phyloP scores from a whole-genome alignment of 2,329 filamentous ascomycete species.

The Onygenales sp. region DNA sequence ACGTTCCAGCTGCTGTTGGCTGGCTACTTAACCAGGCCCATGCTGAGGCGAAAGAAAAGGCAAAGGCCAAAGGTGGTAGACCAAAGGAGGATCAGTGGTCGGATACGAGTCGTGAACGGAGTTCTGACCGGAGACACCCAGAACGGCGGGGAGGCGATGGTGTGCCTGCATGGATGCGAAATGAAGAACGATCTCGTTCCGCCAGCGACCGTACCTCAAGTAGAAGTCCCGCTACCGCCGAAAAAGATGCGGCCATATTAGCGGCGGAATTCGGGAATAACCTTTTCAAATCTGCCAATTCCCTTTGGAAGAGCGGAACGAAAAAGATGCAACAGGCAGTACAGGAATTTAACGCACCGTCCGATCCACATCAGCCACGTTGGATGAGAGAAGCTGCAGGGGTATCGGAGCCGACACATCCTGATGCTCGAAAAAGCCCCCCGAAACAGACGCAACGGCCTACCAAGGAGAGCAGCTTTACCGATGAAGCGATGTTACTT shows the following conservation, averaged over 20 bases:
- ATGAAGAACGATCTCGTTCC: constrained; percentile 35
- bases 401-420: constrained; percentile 10
- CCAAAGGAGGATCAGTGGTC: constrained; percentile 2
- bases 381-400: constrained; percentile 75
- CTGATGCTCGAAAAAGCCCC: neutral
- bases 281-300: constrained; percentile 88
- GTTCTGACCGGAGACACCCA: constrained; percentile 10
- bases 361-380: constrained; percentile 72
- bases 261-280: constrained; percentile 75
- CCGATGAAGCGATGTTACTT: constrained; percentile 61
- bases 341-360: constrained; percentile 67
- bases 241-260: constrained; percentile 68
- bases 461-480: constrained; percentile 5
- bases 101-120: constrained; percentile 16
- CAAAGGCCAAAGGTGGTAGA: constrained; percentile 21
- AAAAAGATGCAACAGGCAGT: constrained; percentile 91
- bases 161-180: constrained; percentile 55
- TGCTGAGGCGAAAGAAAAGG: constrained; percentile 66
- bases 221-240: constrained; percentile 37
- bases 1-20: constrained; percentile 79
- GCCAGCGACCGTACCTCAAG: constrained; percentile 11
- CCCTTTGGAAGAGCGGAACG: constrained; percentile 86
- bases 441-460: neutral
- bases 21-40: constrained; percentile 90
- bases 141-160: constrained; percentile 17